Evolutionary conservation across 345 rosid species (phyloP), one percentile per base, ranked within the genome.

Genomic region (Aethionema arabicum): DNA sequence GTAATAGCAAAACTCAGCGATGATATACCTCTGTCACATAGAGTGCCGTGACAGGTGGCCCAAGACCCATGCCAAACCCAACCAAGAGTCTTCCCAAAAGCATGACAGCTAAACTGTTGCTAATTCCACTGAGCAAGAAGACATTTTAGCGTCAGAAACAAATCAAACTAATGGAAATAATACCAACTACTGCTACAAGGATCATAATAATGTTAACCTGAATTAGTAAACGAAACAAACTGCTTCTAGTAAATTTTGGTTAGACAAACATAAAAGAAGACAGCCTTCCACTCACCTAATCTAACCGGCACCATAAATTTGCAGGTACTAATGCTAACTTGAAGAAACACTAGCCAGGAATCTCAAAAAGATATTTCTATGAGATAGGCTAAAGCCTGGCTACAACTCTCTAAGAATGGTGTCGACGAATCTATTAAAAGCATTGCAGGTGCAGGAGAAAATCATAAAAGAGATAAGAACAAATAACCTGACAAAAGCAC

Each of bases 51-150:
- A 90, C 91, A 53, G 97, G 82, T 32, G 99, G 97, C 8, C 97
- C 97, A 59, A 93, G 59, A 56, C 99, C 99, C 95, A 93, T 81
- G 61, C 99, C 99, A 52, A 76, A 80, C 63, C 99, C 99, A 72
- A 93, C 99, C 64, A 93, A 72, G 60, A 93, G 80, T 72, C 98
- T 79, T 70, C 96, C 95, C 35, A 90, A 51, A 52, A 90, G 93
- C 97, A 90, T 90, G 44, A 83, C 87, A 59, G 68, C 75, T 54
- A 87, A 79, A 52, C 75, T 87, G 72, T 71, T 76, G 56, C 89
- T 61, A 59, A 71, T 61, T 40, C 95, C 98, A 69, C 98, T 91
- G 95, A 59, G 67, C 27, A 57, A 58, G 70, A 66, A 32, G 43
- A 65, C 5, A 47, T 32, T 33, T 51, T 56, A 83, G 85, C 91